Evolutionary conservation across 2,329 filamentous ascomycete species (phyloP).

Genomic region (Venturia oleaginea): DNA sequence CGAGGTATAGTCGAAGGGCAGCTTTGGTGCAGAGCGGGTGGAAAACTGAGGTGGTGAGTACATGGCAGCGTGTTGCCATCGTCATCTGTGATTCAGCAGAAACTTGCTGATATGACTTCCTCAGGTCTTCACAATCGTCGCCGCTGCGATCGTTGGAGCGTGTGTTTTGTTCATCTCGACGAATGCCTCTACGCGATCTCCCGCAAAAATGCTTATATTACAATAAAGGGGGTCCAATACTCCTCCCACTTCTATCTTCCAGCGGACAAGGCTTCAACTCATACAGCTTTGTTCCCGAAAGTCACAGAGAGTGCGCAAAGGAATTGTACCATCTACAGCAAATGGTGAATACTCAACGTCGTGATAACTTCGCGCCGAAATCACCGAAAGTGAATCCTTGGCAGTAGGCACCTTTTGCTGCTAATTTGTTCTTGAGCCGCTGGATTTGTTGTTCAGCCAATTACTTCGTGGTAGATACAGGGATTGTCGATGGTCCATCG

Average conservation of each 20-base stretch:
- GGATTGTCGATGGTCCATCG: not conserved
- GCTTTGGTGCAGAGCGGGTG: constrained; percentile 89
- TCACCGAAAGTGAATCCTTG: not conserved
- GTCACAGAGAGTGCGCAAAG: not conserved
- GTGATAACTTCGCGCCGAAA: not conserved
- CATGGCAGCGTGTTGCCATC: not conserved
- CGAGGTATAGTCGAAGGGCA: constrained; percentile 66
- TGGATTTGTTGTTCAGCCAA: not conserved
- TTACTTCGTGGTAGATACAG: not conserved
- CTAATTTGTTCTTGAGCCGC: not conserved
- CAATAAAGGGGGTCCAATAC: not conserved
- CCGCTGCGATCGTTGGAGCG: constrained; percentile 31
- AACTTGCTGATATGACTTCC: not conserved
- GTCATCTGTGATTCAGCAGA: not conserved
- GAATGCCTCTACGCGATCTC: constrained; percentile 20
- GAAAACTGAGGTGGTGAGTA: constrained; percentile 71
- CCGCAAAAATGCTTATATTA: not conserved
- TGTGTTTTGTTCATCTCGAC: constrained; percentile 33
- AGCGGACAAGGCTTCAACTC: not conserved
- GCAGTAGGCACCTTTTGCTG: not conserved
- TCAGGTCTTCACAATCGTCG: constrained; percentile 30
- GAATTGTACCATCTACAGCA: not conserved
- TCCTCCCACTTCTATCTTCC: too few species aligned
- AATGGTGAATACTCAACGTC: not conserved
- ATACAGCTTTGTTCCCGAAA: not conserved